Base-by-base conservation (phyloP, 805 yeast genomes). In the Candida ponderosae region DNA sequence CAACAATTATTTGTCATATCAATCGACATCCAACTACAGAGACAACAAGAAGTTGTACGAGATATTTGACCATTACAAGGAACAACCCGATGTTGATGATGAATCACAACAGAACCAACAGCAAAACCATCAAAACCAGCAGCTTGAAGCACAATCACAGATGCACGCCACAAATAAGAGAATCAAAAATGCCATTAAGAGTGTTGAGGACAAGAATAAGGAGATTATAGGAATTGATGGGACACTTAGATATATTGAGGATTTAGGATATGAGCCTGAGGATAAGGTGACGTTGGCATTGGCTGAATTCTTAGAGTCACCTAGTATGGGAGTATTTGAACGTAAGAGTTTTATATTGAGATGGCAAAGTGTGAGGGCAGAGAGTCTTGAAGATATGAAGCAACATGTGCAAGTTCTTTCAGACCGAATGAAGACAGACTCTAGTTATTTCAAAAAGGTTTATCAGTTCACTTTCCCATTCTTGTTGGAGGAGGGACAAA, bases 391-490 rank as follows among this genome's bases (percentile, higher is more conserved):
- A 0, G 66, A 62, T 3, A 83, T 87, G 89, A 61, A 55, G 24
- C 39, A 46, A 4, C 56, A 59, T 15, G 40, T 72, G 15, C 46
- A 53, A 6, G 47, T 45, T 10, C 45, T 77, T 29, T 54, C 59
- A 5, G 32, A 42, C 1, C 53, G 59, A 20, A 46, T 76, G 33
- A 40, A 44, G 1, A 39, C 44, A 2, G 72, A 74, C 39, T 40
- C 45, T 1, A 59, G 47, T 1, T 72, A 70, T 39, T 74, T 81
- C 48, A 69, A 71, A 36, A 55, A 62, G 21, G 70, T 89, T 4
- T 89, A 93, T 60, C 68, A 68, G 26, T 89, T 75, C 58, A 69
- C 94, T 0, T 90, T 82, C 60, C 68, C 63, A 9, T 82, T 80
- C 46, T 66, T 79, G 18, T 60, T 79, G 34, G 90, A 79, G 32